Percentiles rank a stretch among this genome's conserved stretches.
These are phyloP conservation scores for Lecanoromycetidae sp. DNA, from an alignment of 2,329 filamentous ascomycete species.

Conservation along the genomic window DNA sequence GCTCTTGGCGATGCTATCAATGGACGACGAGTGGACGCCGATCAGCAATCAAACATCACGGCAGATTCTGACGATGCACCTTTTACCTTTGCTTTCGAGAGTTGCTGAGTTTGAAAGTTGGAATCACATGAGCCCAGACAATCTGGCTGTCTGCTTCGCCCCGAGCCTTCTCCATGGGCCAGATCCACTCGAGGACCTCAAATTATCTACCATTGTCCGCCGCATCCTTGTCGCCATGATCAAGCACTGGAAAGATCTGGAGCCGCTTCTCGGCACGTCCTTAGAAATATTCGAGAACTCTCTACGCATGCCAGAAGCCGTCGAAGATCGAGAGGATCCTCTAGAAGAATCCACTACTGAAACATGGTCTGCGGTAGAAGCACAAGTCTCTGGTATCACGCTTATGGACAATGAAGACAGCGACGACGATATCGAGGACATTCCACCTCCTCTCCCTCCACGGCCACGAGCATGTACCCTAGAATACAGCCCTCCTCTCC, in stretches of 20 bases:
- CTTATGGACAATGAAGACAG: constrained; percentile 17
- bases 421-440: constrained; percentile 4
- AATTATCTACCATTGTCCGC: constrained; percentile 40
- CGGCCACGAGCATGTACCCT: constrained; percentile 3
- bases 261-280: constrained; percentile 6
- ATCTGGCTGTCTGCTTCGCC: constrained; percentile 43
- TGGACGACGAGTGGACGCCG: constrained; percentile 27
- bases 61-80: constrained; percentile 38
- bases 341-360: constrained; percentile 11
- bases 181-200: constrained; percentile 43
- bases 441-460: constrained; percentile 8
- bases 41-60: constrained; percentile 35
- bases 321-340: constrained; percentile 15
- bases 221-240: constrained; percentile 39
- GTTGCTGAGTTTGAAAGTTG: constrained; percentile 34
- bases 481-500: not conserved
- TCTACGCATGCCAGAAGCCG: constrained; percentile 14
- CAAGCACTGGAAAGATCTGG: constrained; percentile 20
- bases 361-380: not conserved
- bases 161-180: constrained; percentile 41
- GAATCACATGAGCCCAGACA: constrained; percentile 45
- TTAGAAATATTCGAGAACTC: constrained; percentile 9
- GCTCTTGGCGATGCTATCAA: constrained; percentile 26
- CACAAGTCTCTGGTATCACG: constrained; percentile 14
- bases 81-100: constrained; percentile 39